Conservation (phyloP, 83 land plant species). For the Thuja plicata region DNA sequence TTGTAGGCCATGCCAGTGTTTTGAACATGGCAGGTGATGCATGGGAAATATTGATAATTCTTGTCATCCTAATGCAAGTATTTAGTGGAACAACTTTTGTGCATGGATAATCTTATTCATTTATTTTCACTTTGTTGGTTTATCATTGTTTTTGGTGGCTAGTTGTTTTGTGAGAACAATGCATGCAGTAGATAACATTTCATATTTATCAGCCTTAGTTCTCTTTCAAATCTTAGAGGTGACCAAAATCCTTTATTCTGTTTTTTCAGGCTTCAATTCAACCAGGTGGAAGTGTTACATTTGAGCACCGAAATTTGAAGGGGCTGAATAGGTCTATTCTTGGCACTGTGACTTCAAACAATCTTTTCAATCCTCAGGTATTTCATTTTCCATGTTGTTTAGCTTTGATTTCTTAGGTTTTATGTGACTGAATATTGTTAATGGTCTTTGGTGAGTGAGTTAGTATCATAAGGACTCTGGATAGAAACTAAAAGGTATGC, state of each 20-base stretch:
- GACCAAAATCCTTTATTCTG: neutral
- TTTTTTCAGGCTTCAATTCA: constrained; percentile 75
- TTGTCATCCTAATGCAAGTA: neutral
- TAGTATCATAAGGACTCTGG: neutral
- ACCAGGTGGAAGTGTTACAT: constrained; percentile 95
- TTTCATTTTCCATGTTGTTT: neutral
- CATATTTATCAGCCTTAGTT: neutral
- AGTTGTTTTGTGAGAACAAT: neutral
- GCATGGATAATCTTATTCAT: neutral
- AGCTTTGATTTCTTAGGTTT: neutral
- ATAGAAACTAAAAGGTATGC: neutral
- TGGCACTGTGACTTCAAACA: constrained; percentile 91
- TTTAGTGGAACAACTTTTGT: neutral
- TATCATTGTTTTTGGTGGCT: neutral
- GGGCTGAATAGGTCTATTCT: constrained; percentile 88
- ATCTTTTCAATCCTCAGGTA: constrained; percentile 97
- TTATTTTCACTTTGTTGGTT: neutral
- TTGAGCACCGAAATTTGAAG: constrained; percentile 88
- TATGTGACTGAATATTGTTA: neutral
- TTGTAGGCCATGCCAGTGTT: neutral
- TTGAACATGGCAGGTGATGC: neutral
- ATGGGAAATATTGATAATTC: neutral
- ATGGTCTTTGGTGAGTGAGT: neutral
- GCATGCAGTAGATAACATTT: neutral
- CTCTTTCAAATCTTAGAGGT: neutral